Percentiles rank a stretch among this genome's conserved stretches.
Evolutionary conservation across 306 rosid species (phyloP).

Genomic region (Corylus americana): DNA sequence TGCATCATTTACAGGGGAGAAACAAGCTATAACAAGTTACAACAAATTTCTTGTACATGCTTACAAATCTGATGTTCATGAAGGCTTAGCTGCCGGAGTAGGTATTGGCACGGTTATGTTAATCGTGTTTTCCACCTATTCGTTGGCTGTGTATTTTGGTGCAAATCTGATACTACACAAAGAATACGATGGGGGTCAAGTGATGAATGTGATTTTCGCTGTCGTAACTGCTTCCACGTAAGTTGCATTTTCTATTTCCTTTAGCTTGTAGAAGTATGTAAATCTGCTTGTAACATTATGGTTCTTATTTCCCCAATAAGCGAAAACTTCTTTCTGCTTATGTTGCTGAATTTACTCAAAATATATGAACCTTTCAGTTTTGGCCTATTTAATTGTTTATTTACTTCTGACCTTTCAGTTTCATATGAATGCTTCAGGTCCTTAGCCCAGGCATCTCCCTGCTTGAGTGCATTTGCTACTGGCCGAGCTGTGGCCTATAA

Average conservation of each 20-base stretch:
- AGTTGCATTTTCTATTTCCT: constrained; percentile 17
- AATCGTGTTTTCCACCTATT: constrained; percentile 8
- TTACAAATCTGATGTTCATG: constrained; percentile 22
- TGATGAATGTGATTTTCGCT: constrained; percentile 24
- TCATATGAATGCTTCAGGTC: constrained; percentile 31
- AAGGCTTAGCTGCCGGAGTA: constrained; percentile 27
- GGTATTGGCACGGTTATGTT: constrained; percentile 17
- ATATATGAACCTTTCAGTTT: neutral
- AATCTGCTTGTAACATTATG: neutral
- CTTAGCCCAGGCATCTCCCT: constrained; percentile 57
- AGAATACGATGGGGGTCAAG: constrained; percentile 32
- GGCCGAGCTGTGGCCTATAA: constrained; percentile 64
- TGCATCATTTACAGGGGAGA: constrained; percentile 40
- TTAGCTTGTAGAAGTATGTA: neutral
- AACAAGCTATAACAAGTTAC: constrained; percentile 23
- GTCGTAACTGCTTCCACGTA: constrained; percentile 28
- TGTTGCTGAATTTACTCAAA: no score
- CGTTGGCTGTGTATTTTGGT: constrained; percentile 26
- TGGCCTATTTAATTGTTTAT: neutral
- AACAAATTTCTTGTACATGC: neutral
- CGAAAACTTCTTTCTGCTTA: no score
- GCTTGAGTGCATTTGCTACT: constrained; percentile 51
- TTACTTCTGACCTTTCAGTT: neutral
- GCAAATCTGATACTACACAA: constrained; percentile 22
- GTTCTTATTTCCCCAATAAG: neutral